These are phyloP conservation scores for Metschnikowia lachancei DNA, from an alignment of 805 yeast species.

Conservation along the genomic window DNA sequence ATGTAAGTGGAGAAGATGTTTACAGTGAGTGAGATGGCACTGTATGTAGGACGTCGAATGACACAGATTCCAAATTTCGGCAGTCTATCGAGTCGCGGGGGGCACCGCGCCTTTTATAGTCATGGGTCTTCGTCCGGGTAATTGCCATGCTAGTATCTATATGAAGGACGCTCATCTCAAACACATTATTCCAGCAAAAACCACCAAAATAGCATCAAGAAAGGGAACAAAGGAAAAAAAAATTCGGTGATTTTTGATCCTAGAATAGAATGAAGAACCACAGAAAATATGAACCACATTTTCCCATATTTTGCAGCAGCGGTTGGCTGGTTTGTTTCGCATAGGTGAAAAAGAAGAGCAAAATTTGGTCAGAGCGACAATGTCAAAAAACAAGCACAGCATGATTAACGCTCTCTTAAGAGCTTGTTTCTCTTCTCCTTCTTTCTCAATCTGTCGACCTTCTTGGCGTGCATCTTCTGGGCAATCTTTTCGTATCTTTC, in stretches of 20 bases:
- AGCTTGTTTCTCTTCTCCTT: slow-evolving; percentile 94
- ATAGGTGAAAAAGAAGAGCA: background rate
- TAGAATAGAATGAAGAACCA: background rate
- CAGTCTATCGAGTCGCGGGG: slow-evolving; percentile 14
- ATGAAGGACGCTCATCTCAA: slow-evolving; percentile 11
- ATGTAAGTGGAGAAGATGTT: background rate
- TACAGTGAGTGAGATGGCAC: slow-evolving; percentile 14
- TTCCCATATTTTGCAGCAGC: no score
- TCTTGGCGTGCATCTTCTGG: slow-evolving; percentile 85
- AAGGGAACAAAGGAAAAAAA: no score
- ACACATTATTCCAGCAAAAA: background rate
- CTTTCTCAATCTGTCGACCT: slow-evolving; percentile 83
- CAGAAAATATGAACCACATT: no score
- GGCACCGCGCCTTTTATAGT: slow-evolving; percentile 26
- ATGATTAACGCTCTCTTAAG: slow-evolving; percentile 75
- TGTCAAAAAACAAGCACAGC: background rate
- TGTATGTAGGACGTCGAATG: slow-evolving; percentile 19
- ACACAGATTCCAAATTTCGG: slow-evolving; percentile 14
- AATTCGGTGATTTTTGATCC: no score
- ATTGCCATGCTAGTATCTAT: slow-evolving; percentile 12
- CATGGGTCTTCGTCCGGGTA: slow-evolving; percentile 24
- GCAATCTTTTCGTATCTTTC: slow-evolving; percentile 85
- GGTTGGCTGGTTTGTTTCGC: no score
- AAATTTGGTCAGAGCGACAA: background rate
- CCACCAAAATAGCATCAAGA: no score